phyloP scores from a whole-genome alignment of 202 grass and related monocot species.

The Schoenoplectus tabernaemontani region DNA sequence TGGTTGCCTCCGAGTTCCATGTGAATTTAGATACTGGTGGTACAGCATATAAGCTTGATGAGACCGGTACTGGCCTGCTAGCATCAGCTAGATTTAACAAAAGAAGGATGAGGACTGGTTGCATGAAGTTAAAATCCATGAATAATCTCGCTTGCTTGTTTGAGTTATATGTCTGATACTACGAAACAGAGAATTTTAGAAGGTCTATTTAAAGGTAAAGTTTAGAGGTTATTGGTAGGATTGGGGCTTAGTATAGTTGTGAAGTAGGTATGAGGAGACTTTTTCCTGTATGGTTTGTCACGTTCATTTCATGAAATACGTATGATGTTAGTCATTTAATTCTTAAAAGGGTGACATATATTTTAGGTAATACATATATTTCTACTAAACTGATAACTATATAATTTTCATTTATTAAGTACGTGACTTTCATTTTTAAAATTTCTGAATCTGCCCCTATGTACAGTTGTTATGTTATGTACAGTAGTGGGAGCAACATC shows the following conservation, averaged over 20 bases:
- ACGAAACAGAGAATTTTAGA: neutral
- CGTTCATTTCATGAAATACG: neutral
- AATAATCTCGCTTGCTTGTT: neutral
- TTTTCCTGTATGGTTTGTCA: neutral
- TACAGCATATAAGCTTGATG: constrained; percentile 6
- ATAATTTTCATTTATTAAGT: too few species aligned
- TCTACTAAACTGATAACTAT: neutral
- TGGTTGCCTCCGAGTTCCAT: constrained; percentile 11
- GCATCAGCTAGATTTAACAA: constrained; percentile 1
- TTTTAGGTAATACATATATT: neutral
- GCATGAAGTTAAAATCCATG: constrained; percentile 21
- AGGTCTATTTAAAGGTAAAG: neutral
- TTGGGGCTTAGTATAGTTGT: neutral
- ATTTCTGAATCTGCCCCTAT: neutral
- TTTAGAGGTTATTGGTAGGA: neutral
- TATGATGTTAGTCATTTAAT: too few species aligned
- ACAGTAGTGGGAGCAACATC: too few species aligned
- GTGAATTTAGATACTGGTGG: constrained; percentile 1
- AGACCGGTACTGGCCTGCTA: neutral
- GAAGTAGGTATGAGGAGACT: neutral
- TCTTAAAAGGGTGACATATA: too few species aligned
- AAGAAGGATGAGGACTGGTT: constrained; percentile 3
- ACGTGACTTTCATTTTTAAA: neutral
- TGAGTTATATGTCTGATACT: neutral
- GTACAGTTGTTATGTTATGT: neutral